Evolutionary conservation across 148 eudicot species (phyloP), one percentile per base, ranked within the genome.

Genomic region (Mesembryanthemum crystallinum): DNA sequence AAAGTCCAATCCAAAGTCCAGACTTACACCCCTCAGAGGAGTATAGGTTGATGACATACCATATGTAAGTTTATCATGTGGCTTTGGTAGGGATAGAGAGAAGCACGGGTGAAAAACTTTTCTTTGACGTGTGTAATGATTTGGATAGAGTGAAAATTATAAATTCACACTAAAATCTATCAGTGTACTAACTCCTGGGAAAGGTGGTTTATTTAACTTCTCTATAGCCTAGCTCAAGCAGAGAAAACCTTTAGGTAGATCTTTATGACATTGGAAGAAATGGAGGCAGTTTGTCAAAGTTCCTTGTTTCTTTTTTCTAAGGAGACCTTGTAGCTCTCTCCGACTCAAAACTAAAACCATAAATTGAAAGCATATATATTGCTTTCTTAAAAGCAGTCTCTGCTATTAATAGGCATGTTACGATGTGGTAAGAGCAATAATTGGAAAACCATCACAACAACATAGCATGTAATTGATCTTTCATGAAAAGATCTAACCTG

Each of bases 401-500:
- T 12, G 39, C 49, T 8, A 10, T 45, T 45, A 2, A 1, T 13
- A 45, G 49, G 49, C 49, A 45, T 45, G n/a, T 3, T 21, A 21
- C 15, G 9, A 23, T 30, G 42, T 67, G 71, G 24, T 8, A 64
- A 17, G 54, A n/a, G 17, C 7, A 66, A 23, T 21, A 23, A 20
- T 23, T 35, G 15, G 23, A 15, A 62, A 74, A 24, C 7, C 17
- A n/a, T 1, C 5, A 20, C 37, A 5, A 75, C 30, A 74, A 28
- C 63, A 25, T 28, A 66, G 23, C 17, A 65, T 1, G 43, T 0
- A 45, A 28, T 47, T 23, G 9, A 54, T 66, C 11, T 37, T 29
- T 51, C 60, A 54, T 13, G 52, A 14, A 23, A 33, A 73, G 29
- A 52, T 18, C 85, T 65, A 73, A 92, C 99, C 95, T 96, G 76